Evolutionary conservation across 2,329 filamentous ascomycete species (phyloP).

Genomic region (Talaromyces sp.): DNA sequence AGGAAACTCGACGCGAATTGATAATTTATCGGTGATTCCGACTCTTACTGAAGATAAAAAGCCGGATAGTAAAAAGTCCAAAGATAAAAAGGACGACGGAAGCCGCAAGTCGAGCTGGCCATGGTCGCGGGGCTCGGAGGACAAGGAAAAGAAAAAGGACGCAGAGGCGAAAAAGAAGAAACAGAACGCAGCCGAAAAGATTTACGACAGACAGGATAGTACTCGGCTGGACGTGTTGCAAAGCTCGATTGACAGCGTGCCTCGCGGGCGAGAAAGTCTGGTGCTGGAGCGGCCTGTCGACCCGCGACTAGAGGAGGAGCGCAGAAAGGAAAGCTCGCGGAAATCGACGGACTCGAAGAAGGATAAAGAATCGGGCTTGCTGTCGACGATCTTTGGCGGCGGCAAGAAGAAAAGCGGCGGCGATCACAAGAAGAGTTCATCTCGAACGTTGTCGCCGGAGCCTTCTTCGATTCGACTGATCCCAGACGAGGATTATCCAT

Average conservation of each 20-base stretch:
- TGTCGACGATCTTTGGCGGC: constrained; percentile 87
- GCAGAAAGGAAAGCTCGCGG: constrained; percentile 71
- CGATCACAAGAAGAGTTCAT: constrained; percentile 66
- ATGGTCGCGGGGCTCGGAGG: constrained; percentile 71
- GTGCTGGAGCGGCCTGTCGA: constrained; percentile 72
- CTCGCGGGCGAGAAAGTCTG: constrained; percentile 67
- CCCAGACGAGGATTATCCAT: constrained; percentile 91
- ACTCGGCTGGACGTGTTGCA: constrained; percentile 82
- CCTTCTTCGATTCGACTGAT: constrained; percentile 67
- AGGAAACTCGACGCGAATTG: constrained; percentile 66
- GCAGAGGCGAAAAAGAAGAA: constrained; percentile 59
- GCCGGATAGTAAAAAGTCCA: constrained; percentile 58
- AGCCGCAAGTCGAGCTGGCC: constrained; percentile 71
- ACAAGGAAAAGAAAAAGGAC: constrained; percentile 57
- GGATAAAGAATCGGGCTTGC: constrained; percentile 81
- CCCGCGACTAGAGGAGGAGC: constrained; percentile 61
- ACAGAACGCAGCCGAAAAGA: constrained; percentile 39
- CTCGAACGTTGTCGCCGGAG: constrained; percentile 75
- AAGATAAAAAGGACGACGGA: constrained; percentile 66
- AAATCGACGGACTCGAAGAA: constrained; percentile 71
- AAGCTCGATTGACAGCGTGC: constrained; percentile 69
- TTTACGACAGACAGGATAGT: constrained; percentile 77
- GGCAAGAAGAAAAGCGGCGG: constrained; percentile 79
- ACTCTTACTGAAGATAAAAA: constrained; percentile 71
- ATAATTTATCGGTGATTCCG: constrained; percentile 74